These are phyloP conservation scores for Epichloe coenophiala DNA, from an alignment of 2,329 filamentous ascomycete genomes.

Conservation along the genomic window DNA sequence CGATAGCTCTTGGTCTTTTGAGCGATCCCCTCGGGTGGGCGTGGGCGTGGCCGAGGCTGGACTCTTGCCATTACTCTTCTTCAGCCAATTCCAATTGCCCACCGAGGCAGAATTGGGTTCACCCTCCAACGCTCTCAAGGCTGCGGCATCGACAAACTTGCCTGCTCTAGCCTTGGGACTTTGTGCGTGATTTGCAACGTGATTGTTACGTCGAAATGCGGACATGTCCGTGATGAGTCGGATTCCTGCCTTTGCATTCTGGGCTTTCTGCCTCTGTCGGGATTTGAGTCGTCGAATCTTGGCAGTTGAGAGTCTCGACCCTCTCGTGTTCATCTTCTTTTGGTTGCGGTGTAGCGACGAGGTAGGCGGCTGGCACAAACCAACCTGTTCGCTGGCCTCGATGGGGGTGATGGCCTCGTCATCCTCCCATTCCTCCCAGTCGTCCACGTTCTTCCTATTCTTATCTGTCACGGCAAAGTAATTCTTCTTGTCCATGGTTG, in stretches of 20 bases:
- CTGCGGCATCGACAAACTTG: constrained; percentile 45
- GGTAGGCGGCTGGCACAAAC: constrained; percentile 5
- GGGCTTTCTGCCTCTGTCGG: constrained; percentile 43
- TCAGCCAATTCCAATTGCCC: constrained; percentile 45
- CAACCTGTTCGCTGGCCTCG: constrained; percentile 23
- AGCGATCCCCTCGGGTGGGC: constrained; percentile 14
- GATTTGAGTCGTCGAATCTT: constrained; percentile 39
- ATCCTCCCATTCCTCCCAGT: constrained; percentile 43
- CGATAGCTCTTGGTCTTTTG: constrained; percentile 38
- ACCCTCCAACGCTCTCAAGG: constrained; percentile 46
- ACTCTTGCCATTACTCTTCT: constrained; percentile 22
- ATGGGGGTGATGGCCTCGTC: constrained; percentile 29
- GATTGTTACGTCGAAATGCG: constrained; percentile 31
- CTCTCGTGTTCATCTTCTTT: constrained; percentile 10
- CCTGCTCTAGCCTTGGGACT: constrained; percentile 17
- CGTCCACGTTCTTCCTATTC: constrained; percentile 18
- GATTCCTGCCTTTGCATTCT: constrained; percentile 50
- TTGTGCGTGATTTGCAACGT: constrained; percentile 18
- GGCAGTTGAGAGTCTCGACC: constrained; percentile 24
- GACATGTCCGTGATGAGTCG: constrained; percentile 58
- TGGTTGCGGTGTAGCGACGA: constrained; percentile 7
- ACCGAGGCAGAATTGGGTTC: constrained; percentile 37
- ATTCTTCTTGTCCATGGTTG: not conserved
- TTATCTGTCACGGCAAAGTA: not conserved
- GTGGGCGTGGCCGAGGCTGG: constrained; percentile 14